Evolutionary conservation across 768 basidiomycete genomes (phyloP), one percentile per base, ranked within the genome.

Genomic region (Pleurotus ostreatus): DNA sequence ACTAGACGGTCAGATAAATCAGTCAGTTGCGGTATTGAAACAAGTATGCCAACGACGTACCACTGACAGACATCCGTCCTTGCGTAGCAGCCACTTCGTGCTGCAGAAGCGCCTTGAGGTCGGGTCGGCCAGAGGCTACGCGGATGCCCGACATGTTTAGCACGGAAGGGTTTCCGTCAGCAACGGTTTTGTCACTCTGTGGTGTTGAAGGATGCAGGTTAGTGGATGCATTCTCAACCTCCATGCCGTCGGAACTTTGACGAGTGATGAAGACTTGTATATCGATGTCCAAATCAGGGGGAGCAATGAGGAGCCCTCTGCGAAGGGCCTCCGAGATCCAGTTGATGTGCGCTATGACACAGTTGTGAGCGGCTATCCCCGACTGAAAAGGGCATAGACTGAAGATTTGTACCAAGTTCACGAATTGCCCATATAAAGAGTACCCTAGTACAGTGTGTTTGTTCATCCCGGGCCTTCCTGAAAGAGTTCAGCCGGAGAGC

Each of bases 361-460:
- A 47, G n/a, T 12, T 26, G 22, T 1, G 22, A 25, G 20, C 9
- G 30, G n/a, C 15, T 3, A 38, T 13, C 15, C 47, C 30, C 30
- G 11, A 8, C 11, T 34, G 30, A 26, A 34, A 6, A 13, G 18
- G 26, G 4, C 38, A 4, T 8, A 12, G 13, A 37, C 13, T 9
- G 11, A n/a, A 23, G 25, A 34, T 18, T 6, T 5, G 7, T 7
- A 34, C 9, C 22, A 4, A 65, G 43, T 44, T 78, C 70, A 15
- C 78, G 73, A 37, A 80, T 70, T 0, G 74, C 66, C 80, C 80
- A 81, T 1, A 77, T 63, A 56, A 80, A 77, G 0, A 75, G 59
- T n/a, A 78, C 57, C 39, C 62, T 65, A 22, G 69, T 65, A 34
- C 72, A 72, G 5, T 47, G 56, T 41, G 60, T 67, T 30, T 63